A percentile compares a stretch with the other conserved stretches of the same genome.
phyloP scores from a whole-genome alignment of 805 yeast species.

The baker's yeast (Saccharomyces cerevisiae) region DNA sequence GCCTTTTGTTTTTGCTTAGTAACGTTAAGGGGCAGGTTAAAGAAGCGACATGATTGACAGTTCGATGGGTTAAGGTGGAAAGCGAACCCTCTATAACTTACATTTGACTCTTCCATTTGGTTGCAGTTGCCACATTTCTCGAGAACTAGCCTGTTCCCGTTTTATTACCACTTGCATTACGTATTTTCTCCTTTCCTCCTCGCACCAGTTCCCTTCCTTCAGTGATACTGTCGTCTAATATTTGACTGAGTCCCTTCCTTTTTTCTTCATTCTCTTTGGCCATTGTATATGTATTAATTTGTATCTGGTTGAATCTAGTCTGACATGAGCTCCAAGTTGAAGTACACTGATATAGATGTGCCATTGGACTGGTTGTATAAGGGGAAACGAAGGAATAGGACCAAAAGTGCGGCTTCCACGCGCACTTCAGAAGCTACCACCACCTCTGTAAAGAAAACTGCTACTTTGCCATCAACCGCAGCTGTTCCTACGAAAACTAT shows the following conservation, averaged over 20 bases:
- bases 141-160: background rate
- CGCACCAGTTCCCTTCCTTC: background rate
- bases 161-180: background rate
- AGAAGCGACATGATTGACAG: background rate
- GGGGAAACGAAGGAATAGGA: constrained; percentile 43
- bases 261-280: background rate
- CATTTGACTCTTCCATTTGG: background rate
- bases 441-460: background rate
- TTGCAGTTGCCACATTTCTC: background rate
- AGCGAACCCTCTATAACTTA: background rate
- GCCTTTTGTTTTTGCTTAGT: background rate
- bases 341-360: constrained; percentile 34
- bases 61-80: background rate
- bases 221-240: background rate
- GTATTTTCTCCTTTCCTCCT: background rate
- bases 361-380: constrained; percentile 82
- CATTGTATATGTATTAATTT: background rate
- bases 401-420: background rate
- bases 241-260: background rate
- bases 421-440: background rate
- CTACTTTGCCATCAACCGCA: background rate
- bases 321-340: background rate
- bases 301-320: background rate
- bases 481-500: background rate
- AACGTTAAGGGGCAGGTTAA: background rate